These are phyloP conservation scores for Schizosaccharomyces japonicus DNA, from an alignment of 805 yeast genomes.

Conservation along the genomic window DNA sequence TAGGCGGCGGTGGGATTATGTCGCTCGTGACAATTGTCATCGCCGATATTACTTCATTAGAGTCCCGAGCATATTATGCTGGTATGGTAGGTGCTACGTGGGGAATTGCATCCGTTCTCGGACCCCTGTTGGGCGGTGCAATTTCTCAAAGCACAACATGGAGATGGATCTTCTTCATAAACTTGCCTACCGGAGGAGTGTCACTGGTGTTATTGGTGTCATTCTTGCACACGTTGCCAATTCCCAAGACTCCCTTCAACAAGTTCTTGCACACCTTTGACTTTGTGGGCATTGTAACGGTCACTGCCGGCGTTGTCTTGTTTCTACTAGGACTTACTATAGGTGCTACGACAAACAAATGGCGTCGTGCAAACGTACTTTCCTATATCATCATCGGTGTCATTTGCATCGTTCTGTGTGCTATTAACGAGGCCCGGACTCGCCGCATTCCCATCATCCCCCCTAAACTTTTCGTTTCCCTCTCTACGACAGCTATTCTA, in stretches of 20 bases:
- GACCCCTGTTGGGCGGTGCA: slow-evolving; percentile 33
- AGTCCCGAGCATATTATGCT: slow-evolving; percentile 15
- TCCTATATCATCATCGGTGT: slow-evolving; percentile 11
- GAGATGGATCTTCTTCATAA: slow-evolving; percentile 30
- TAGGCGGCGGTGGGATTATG: slow-evolving; percentile 49
- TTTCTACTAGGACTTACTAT: slow-evolving; percentile 34
- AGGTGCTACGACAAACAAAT: slow-evolving; percentile 34
- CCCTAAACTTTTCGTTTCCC: background rate
- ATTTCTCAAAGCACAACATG: slow-evolving; percentile 24
- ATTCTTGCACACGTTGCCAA: slow-evolving; percentile 15
- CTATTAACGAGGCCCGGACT: background rate
- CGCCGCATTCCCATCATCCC: background rate
- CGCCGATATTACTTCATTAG: slow-evolving; percentile 29
- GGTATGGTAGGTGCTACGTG: slow-evolving; percentile 14
- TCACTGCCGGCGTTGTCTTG: slow-evolving; percentile 26
- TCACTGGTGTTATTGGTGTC: slow-evolving; percentile 15
- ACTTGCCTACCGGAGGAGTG: slow-evolving; percentile 21
- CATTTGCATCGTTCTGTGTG: background rate
- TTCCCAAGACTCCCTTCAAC: slow-evolving; percentile 19
- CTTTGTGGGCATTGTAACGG: slow-evolving; percentile 26
- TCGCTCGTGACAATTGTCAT: slow-evolving; percentile 32
- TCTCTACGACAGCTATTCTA: background rate
- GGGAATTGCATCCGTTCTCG: slow-evolving; percentile 22
- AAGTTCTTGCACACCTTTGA: slow-evolving; percentile 27
- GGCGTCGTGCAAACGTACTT: slow-evolving; percentile 26